Evolutionary conservation across 2,329 filamentous ascomycete species (phyloP).

Genomic region (Microdochium nivale): DNA sequence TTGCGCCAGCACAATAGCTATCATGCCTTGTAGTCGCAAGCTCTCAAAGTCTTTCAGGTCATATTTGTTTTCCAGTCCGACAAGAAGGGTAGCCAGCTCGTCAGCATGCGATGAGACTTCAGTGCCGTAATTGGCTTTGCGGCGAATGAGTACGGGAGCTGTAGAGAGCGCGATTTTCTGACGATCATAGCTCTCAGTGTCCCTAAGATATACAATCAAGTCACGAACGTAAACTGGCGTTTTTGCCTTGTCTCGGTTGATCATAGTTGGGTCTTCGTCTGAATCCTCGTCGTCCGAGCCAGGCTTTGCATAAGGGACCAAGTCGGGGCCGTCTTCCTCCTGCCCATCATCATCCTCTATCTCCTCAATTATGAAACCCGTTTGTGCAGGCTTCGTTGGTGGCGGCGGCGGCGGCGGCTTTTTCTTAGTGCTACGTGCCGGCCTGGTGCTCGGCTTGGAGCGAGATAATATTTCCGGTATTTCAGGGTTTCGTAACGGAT

Average conservation of each 20-base stretch:
- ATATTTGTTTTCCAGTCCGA: conserved; percentile 78
- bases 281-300: conserved; percentile 86
- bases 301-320: conserved; percentile 75
- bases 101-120: conserved; percentile 80
- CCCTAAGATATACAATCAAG: conserved; percentile 68
- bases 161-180: conserved; percentile 72
- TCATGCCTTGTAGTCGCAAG: conserved; percentile 68
- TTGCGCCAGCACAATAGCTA: conserved; percentile 70
- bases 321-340: conserved; percentile 53
- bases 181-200: conserved; percentile 75
- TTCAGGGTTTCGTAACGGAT: conserved; percentile 30
- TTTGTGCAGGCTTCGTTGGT: conserved; percentile 10
- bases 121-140: conserved; percentile 80
- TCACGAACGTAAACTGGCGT: conserved; percentile 88
- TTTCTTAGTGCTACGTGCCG: conserved; percentile 11
- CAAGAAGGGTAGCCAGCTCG: conserved; percentile 67
- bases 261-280: conserved; percentile 82
- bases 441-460: conserved; percentile 11
- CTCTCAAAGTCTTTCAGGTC: conserved; percentile 72
- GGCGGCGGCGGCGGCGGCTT: conserved; percentile 6
- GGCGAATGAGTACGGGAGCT: conserved; percentile 71
- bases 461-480: background rate
- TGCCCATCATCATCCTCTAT: conserved; percentile 48
- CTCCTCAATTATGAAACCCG: conserved; percentile 55
- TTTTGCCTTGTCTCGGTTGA: conserved; percentile 73